A percentile compares a stretch with the other conserved stretches of the same genome.
These are phyloP conservation scores for Helichrysum umbraculigerum DNA, from an alignment of 129 eudicot genomes.

Conservation along the genomic window DNA sequence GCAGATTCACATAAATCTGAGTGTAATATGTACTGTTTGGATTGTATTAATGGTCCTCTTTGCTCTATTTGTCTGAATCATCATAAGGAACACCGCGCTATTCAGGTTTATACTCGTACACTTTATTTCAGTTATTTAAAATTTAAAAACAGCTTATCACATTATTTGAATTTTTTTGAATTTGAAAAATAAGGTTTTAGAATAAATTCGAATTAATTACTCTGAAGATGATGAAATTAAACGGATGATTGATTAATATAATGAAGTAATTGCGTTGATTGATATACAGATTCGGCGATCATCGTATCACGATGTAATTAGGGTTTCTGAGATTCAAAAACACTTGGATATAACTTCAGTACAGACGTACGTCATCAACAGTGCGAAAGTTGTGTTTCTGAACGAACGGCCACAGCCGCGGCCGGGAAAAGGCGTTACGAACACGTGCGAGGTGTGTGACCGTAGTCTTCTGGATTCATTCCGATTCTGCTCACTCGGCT, in stretches of 20 bases:
- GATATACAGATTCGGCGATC: constrained; percentile 76
- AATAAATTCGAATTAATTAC: background rate
- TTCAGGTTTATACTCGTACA: constrained; percentile 59
- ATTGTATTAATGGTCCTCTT: constrained; percentile 73
- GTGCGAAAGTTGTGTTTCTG: constrained; percentile 87
- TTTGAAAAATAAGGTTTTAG: background rate
- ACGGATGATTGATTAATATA: background rate
- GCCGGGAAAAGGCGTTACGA: constrained; percentile 96
- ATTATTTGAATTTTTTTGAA: constrained; percentile 5
- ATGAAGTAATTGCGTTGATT: background rate
- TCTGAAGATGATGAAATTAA: background rate
- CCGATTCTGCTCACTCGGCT: constrained; percentile 92
- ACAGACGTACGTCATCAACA: constrained; percentile 92
- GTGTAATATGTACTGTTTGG: constrained; percentile 92
- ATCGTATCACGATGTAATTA: constrained; percentile 93
- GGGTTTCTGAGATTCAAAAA: constrained; percentile 83
- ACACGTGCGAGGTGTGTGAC: constrained; percentile 83
- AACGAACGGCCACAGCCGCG: constrained; percentile 91
- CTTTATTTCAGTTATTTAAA: constrained; percentile 15
- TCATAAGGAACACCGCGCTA: constrained; percentile 75
- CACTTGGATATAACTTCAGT: constrained; percentile 74
- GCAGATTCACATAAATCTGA: constrained; percentile 88
- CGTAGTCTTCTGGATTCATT: constrained; percentile 90
- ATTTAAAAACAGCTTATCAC: background rate
- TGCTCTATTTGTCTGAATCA: constrained; percentile 76